These are phyloP conservation scores for Wickerhamomyces canadensis DNA, from an alignment of 805 yeast genomes.

Conservation along the genomic window DNA sequence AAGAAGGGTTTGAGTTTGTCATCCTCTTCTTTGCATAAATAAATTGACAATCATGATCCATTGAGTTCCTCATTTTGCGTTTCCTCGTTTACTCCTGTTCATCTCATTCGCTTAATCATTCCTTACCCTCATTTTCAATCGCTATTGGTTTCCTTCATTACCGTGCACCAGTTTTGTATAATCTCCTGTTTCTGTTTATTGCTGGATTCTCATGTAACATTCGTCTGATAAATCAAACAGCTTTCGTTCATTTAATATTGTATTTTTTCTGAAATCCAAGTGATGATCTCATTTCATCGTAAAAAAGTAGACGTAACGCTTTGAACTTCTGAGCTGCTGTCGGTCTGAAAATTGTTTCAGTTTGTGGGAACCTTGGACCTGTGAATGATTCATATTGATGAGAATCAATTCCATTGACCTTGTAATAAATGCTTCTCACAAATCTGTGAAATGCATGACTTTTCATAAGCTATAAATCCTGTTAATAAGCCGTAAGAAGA, in stretches of 20 bases:
- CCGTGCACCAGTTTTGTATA: too few species aligned
- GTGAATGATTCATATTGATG: slow-evolving; percentile 29
- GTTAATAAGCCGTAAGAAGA: too few species aligned
- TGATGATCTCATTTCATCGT: slow-evolving; percentile 52
- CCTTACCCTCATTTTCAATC: too few species aligned
- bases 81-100: neutral
- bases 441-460: slow-evolving; percentile 57
- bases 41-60: neutral
- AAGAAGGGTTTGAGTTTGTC: slow-evolving; percentile 5
- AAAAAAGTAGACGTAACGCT: slow-evolving; percentile 55
- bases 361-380: slow-evolving; percentile 16
- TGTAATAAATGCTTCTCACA: slow-evolving; percentile 58
- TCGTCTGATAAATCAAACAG: too few species aligned
- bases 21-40: neutral
- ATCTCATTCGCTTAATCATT: too few species aligned
- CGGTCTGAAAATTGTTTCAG: slow-evolving; percentile 32
- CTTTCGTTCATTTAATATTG: slow-evolving; percentile 5
- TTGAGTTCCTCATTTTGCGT: neutral
- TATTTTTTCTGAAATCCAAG: slow-evolving; percentile 39
- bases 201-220: too few species aligned
- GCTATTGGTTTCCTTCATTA: too few species aligned
- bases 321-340: slow-evolving; percentile 48
- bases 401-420: slow-evolving; percentile 48
- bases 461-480: slow-evolving; percentile 36
- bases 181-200: too few species aligned